Evolutionary conservation across 1,139 yeast genomes (phyloP).

Genomic region (Blastobotrys buckinghamii): DNA sequence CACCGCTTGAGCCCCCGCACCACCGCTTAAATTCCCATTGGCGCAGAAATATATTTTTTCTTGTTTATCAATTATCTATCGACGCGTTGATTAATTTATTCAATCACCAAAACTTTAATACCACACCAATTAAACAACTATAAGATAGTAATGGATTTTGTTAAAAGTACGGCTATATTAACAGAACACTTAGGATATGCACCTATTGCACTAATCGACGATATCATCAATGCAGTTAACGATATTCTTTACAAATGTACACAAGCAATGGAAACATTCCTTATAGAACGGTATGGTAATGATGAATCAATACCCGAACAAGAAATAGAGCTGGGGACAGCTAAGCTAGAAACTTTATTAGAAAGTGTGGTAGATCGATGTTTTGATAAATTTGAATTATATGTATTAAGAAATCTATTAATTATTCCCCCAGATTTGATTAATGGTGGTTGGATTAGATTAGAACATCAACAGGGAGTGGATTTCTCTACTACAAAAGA

Average conservation of each 20-base stretch:
- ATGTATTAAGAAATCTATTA: conserved; percentile 70
- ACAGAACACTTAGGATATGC: conserved; percentile 88
- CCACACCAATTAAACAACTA: neutral
- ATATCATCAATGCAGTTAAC: conserved; percentile 83
- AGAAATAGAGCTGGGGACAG: conserved; percentile 73
- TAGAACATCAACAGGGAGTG: conserved; percentile 63
- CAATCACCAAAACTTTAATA: too few relatives aligned
- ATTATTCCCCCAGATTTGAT: conserved; percentile 65
- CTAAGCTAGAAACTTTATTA: conserved; percentile 68
- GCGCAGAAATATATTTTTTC: too few relatives aligned
- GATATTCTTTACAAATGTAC: conserved; percentile 81
- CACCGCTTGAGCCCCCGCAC: too few relatives aligned
- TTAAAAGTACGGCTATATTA: conserved; percentile 45
- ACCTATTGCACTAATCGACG: conserved; percentile 82
- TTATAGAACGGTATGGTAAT: conserved; percentile 29
- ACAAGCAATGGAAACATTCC: conserved; percentile 66
- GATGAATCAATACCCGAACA: conserved; percentile 22
- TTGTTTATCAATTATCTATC: neutral
- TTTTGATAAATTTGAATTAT: conserved; percentile 83
- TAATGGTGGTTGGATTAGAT: conserved; percentile 57
- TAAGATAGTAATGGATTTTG: conserved; percentile 17
- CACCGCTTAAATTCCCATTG: too few relatives aligned
- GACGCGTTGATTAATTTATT: neutral
- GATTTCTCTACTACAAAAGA: conserved; percentile 27
- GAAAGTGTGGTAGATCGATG: conserved; percentile 77